Base-by-base conservation (phyloP, 1,284 basidiomycete genomes). In the Cronartium quercuum region DNA sequence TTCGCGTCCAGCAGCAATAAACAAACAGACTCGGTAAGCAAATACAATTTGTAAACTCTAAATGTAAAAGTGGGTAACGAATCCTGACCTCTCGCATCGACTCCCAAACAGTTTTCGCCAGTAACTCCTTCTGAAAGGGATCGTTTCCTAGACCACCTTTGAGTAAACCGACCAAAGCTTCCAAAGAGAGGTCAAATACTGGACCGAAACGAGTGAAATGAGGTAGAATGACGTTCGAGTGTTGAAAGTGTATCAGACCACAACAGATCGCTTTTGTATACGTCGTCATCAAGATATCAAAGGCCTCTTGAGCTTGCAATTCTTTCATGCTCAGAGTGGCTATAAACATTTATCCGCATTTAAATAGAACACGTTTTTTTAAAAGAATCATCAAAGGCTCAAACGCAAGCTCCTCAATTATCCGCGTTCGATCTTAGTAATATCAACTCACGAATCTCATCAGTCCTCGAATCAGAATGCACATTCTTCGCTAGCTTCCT, bases 271-370 rank as follows among this genome's bases (percentile, higher is more conserved):
- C 35, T 62, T 67, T 75, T 7, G 65, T 51, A 63, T 62, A 75
- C 18, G 71, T 75, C 3, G 71, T 67, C 21, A 75, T 67, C n/a
- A 75, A 66, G 29, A 66, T 40, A 66, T 75, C 57, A 29, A 75
- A 75, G 34, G 61, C 65, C 55, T 75, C 71, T 38, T 61, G 24
- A 18, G 38, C 18, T 5, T n/a, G 64, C 21, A 75, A 57, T 40
- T 67, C 55, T 9, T 67, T 41, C 6, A 67, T 44, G 63, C 64
- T 74, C 13, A 37, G 29, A 29, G 29, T 29, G 29, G 29, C 29
- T 29, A 29, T 29, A 29, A 29, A 29, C 29, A 29, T 29, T 29
- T 2, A 29, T 29, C 29, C 29, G 29, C 1, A 29, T 29, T 29
- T 29, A 29, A 29, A 29, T 2, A 29, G 29, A 29, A 29, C 29